These are phyloP conservation scores for Alternaria sp. DNA, from an alignment of 2,329 filamentous ascomycete species.

Conservation along the genomic window DNA sequence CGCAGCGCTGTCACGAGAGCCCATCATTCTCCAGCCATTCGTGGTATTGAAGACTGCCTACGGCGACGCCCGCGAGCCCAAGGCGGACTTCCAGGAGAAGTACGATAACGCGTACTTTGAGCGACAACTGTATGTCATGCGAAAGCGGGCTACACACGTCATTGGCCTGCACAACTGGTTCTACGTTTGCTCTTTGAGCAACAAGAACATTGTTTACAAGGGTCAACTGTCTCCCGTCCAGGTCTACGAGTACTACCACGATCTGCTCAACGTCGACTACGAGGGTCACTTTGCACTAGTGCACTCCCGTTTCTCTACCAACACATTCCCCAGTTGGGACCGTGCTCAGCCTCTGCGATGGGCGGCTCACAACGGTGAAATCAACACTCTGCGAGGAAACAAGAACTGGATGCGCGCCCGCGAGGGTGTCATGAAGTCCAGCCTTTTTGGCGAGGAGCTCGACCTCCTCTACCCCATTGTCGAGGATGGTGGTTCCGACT, in stretches of 20 bases:
- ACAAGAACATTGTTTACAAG: constrained; percentile 99
- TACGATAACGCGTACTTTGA: constrained; percentile 90
- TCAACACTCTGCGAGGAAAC: constrained; percentile 95
- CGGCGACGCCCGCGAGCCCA: constrained; percentile 78
- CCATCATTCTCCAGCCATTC: constrained; percentile 93
- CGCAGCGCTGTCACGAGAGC: constrained; percentile 91
- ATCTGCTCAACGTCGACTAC: constrained; percentile 95
- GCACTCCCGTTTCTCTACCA: constrained; percentile 96
- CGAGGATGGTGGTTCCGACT: constrained; percentile 95
- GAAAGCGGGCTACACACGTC: constrained; percentile 92
- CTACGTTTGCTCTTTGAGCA: constrained; percentile 94
- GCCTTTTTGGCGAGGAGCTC: constrained; percentile 90
- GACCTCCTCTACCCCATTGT: constrained; percentile 92
- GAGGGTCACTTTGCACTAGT: constrained; percentile 96
- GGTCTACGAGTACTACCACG: constrained; percentile 98
- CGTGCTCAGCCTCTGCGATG: constrained; percentile 94
- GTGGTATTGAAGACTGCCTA: constrained; percentile 87
- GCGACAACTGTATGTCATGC: constrained; percentile 89
- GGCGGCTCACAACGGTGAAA: constrained; percentile 98
- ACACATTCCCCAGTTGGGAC: constrained; percentile 98
- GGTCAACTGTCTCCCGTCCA: constrained; percentile 92
- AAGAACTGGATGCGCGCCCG: constrained; percentile 99
- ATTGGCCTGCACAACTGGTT: constrained; percentile 98
- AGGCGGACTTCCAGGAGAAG: constrained; percentile 75
- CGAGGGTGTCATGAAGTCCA: constrained; percentile 92